Evolutionary conservation across 2,329 filamentous ascomycete species (phyloP).

Genomic region (Plectosphaerella cucumerina): DNA sequence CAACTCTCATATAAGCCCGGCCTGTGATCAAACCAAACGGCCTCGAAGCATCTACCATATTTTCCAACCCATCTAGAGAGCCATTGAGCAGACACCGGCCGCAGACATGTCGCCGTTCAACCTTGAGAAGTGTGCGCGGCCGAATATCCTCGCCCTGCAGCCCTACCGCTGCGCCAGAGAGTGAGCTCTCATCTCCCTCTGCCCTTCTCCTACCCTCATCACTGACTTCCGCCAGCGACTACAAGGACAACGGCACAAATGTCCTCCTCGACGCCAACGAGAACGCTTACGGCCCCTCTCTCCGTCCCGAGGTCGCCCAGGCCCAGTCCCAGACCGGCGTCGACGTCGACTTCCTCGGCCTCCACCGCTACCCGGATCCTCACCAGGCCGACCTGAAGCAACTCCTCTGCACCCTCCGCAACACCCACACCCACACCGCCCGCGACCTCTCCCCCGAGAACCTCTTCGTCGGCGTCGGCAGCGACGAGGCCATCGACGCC

Average conservation of each 20-base stretch:
- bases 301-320: slow-evolving; percentile 50
- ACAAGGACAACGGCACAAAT: slow-evolving; percentile 97
- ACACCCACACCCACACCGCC: slow-evolving; percentile 74
- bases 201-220: not conserved
- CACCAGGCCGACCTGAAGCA: slow-evolving; percentile 87
- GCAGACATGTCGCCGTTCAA: slow-evolving; percentile 60
- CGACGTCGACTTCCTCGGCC: slow-evolving; percentile 63
- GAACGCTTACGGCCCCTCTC: slow-evolving; percentile 86
- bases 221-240: slow-evolving; percentile 62
- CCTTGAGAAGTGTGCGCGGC: slow-evolving; percentile 67
- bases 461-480: slow-evolving; percentile 92
- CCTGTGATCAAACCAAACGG: not conserved
- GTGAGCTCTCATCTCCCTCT: slow-evolving; percentile 41
- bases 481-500: slow-evolving; percentile 94
- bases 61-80: not conserved
- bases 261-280: slow-evolving; percentile 97
- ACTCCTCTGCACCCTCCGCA: slow-evolving; percentile 80
- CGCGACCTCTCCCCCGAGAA: slow-evolving; percentile 73
- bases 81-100: no score
- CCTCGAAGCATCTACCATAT: no score
- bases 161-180: slow-evolving; percentile 81
- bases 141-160: slow-evolving; percentile 72
- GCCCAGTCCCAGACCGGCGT: slow-evolving; percentile 51
- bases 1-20: not conserved
- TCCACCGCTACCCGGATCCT: slow-evolving; percentile 95